Percentiles rank a stretch among this genome's conserved stretches.
These are phyloP conservation scores for Alternaria infectoria DNA, from an alignment of 2,329 filamentous ascomycete genomes.

Conservation along the genomic window DNA sequence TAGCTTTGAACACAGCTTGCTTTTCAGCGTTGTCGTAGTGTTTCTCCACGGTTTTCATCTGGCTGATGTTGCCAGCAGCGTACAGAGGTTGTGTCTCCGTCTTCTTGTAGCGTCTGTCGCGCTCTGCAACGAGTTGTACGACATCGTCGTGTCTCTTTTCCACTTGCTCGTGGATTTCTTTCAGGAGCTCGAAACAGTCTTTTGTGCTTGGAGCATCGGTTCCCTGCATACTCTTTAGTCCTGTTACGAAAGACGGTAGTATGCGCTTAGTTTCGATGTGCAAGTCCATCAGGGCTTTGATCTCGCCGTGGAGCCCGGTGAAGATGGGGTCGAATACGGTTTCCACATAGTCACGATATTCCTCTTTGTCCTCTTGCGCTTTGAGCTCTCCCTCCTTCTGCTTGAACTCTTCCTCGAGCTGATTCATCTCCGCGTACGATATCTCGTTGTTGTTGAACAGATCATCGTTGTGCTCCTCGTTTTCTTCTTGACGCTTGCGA, in stretches of 20 bases:
- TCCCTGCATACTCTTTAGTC: conserved; percentile 25
- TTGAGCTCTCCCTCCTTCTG: conserved; percentile 58
- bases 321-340: conserved; percentile 60
- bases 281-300: conserved; percentile 56
- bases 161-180: conserved; percentile 54
- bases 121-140: conserved; percentile 58
- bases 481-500: conserved; percentile 58
- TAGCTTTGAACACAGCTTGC: conserved; percentile 57
- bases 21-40: conserved; percentile 59
- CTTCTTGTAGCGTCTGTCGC: conserved; percentile 61
- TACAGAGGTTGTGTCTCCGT: conserved; percentile 60
- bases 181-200: conserved; percentile 45
- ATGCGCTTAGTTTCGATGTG: conserved; percentile 48
- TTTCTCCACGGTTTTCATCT: conserved; percentile 56
- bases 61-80: conserved; percentile 58
- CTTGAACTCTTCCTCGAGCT: conserved; percentile 62
- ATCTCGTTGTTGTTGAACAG: conserved; percentile 64
- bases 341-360: conserved; percentile 58
- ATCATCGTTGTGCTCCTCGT: conserved; percentile 59
- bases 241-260: conserved; percentile 32
- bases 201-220: conserved; percentile 25
- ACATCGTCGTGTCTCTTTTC: conserved; percentile 59
- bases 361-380: conserved; percentile 60
- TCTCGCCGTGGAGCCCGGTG: conserved; percentile 56
- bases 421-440: conserved; percentile 63